A percentile compares a stretch with the other conserved stretches of the same genome.
These are phyloP conservation scores for Pythium rishiriense DNA, from an alignment of 352 stramenopile species.

Conservation along the genomic window DNA sequence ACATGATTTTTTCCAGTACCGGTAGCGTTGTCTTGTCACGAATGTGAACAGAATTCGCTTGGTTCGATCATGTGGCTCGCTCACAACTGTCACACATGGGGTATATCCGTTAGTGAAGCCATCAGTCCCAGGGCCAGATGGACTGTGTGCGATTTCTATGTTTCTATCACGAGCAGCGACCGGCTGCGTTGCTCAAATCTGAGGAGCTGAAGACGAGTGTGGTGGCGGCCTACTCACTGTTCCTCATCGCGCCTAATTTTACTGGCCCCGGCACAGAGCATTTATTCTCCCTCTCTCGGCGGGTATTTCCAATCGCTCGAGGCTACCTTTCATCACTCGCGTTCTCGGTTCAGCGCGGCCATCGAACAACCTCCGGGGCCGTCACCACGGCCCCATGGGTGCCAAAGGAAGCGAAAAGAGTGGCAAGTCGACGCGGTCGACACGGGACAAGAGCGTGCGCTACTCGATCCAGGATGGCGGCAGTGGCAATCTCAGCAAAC, in stretches of 20 bases:
- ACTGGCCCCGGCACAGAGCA: neutral
- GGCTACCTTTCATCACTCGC: neutral
- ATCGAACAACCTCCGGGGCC: no score
- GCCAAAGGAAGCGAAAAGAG: neutral
- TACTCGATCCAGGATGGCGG: neutral
- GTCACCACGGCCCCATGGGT: neutral
- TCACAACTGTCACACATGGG: no score
- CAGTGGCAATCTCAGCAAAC: no score
- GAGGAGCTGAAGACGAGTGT: slow-evolving; percentile 20
- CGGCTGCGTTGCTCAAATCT: neutral
- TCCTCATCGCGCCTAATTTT: slow-evolving; percentile 2
- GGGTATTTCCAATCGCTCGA: neutral
- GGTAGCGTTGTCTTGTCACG: no score
- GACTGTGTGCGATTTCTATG: neutral
- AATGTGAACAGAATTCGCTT: no score
- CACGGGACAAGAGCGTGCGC: slow-evolving; percentile 3
- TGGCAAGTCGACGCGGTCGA: slow-evolving; percentile 16
- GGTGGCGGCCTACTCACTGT: neutral
- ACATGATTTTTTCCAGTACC: no score
- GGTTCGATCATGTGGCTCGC: no score
- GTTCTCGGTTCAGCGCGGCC: slow-evolving; percentile 1
- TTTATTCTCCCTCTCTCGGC: neutral
- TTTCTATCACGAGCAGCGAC: neutral
- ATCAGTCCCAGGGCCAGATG: no score
- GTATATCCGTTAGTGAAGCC: no score